Evolutionary conservation across 768 basidiomycete genomes (phyloP).

Genomic region (Mycena capillaripes): DNA sequence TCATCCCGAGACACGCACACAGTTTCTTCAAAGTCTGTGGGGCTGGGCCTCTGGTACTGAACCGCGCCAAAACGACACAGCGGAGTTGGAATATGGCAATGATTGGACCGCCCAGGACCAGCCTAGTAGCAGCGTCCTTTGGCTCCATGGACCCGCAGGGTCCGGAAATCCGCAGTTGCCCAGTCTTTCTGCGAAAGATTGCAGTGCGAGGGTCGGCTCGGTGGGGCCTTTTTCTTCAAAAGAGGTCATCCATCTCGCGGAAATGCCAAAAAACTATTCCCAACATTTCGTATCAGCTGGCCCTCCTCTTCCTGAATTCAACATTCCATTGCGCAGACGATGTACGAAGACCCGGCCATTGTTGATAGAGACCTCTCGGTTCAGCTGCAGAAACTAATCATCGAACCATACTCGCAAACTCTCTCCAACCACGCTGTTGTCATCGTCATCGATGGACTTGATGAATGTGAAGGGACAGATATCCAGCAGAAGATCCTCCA

Average conservation of each 20-base stretch:
- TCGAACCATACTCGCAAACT: background rate
- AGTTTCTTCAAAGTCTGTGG: no score
- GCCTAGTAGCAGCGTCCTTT: background rate
- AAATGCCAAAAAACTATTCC: background rate
- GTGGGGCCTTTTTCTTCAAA: background rate
- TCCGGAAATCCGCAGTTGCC: background rate
- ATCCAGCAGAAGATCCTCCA: background rate
- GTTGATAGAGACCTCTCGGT: background rate
- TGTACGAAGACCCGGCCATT: background rate
- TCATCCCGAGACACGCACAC: no score
- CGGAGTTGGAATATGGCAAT: no score
- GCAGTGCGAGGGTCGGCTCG: background rate
- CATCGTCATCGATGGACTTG: background rate
- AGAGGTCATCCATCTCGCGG: background rate
- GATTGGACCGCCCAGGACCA: no score
- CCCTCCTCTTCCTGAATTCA: background rate
- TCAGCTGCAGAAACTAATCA: background rate
- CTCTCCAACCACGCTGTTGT: accelerated
- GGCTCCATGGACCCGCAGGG: background rate
- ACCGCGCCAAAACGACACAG: no score
- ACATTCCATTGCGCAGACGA: background rate
- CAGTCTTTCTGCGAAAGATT: background rate
- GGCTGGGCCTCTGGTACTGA: no score
- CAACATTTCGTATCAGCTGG: background rate
- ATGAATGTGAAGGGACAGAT: background rate